Conservation (phyloP, 2,329 filamentous ascomycete genomes). For the Neonectria magnoliae region DNA sequence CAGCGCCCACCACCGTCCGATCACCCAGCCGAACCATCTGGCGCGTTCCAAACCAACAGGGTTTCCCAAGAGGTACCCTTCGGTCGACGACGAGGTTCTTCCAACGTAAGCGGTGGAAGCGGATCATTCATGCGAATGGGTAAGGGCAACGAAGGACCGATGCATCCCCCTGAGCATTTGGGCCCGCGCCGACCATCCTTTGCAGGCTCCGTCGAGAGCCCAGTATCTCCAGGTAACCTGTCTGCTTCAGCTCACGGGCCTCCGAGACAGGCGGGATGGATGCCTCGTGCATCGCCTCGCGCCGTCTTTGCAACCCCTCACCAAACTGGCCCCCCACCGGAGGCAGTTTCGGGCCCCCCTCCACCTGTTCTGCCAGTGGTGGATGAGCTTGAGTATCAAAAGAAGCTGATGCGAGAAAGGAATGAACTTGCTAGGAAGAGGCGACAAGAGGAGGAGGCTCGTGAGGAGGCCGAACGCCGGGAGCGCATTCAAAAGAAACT, state of each 20-base stretch:
- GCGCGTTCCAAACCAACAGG: slow-evolving; percentile 84
- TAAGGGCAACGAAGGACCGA: slow-evolving; percentile 55
- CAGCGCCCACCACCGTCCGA: slow-evolving; percentile 76
- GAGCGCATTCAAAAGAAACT: slow-evolving; percentile 79
- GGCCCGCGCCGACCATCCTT: slow-evolving; percentile 60
- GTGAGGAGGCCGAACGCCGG: slow-evolving; percentile 76
- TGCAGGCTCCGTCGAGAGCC: slow-evolving; percentile 60
- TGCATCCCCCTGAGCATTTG: slow-evolving; percentile 56
- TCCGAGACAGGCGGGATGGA: slow-evolving; percentile 40
- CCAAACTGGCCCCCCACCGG: slow-evolving; percentile 38
- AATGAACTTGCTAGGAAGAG: slow-evolving; percentile 76
- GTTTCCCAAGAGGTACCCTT: slow-evolving; percentile 74
- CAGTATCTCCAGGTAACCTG: slow-evolving; percentile 54
- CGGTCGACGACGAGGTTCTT: slow-evolving; percentile 83
- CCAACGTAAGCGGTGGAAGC: slow-evolving; percentile 89
- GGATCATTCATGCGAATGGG: slow-evolving; percentile 69
- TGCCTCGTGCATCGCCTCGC: slow-evolving; percentile 55
- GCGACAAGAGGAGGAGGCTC: slow-evolving; percentile 73
- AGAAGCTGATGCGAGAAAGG: slow-evolving; percentile 77
- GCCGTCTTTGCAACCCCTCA: slow-evolving; percentile 53
- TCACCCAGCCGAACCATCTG: slow-evolving; percentile 81
- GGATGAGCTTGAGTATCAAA: slow-evolving; percentile 71
- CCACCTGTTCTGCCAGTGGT: slow-evolving; percentile 51
- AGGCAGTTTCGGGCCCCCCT: slow-evolving; percentile 47
- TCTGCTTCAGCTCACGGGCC: slow-evolving; percentile 42